Evolutionary conservation across 2,329 filamentous ascomycete genomes (phyloP), one percentile per base, ranked within the genome.

Genomic region (Didymella glomerata): DNA sequence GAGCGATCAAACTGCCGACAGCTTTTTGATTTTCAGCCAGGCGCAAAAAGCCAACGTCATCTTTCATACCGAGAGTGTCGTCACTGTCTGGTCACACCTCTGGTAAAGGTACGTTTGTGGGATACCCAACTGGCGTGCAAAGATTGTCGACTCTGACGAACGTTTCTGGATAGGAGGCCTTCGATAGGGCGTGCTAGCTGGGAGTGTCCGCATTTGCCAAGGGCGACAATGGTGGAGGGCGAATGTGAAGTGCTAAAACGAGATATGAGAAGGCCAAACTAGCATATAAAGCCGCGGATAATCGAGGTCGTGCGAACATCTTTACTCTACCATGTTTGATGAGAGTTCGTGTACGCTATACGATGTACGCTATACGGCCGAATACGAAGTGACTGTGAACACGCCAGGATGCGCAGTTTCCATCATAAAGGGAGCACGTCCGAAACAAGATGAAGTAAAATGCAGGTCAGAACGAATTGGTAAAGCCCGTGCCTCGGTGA

Each of bases 61-160:
- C 18, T 22, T 10, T 24, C 20, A 34, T 20, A 28, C 30, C 4
- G 48, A 50, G 40, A 47, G 58, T 5, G 44, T 57, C 13, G 44
- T 62, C 18, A 66, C 65, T 0, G 51, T 67, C n/a, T 69, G 68
- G 68, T 49, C 65, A 27, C 55, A 68, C 46, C 28, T 69, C 28
- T 71, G 65, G 69, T 70, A 14, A 60, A 51, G 8, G 24, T 10
- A 14, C 18, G 34, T 13, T 8, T 22, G n/a, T 18, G 2, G 34
- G 18, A 16, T 9, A 18, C 8, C n/a, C n/a, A 36, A 6, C 34
- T n/a, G 36, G 18, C 18, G 18, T 40, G 36, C 18, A 40, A 36
- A 6, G 18, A 1, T 20, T 40, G 18, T 13, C 22, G n/a, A 40
- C 6, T 38, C 34, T 40, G 2, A 20, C n/a, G 8, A 13, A 20